phyloP scores from a whole-genome alignment of 331 rosid species.

The Erythrophleum ivorense region DNA sequence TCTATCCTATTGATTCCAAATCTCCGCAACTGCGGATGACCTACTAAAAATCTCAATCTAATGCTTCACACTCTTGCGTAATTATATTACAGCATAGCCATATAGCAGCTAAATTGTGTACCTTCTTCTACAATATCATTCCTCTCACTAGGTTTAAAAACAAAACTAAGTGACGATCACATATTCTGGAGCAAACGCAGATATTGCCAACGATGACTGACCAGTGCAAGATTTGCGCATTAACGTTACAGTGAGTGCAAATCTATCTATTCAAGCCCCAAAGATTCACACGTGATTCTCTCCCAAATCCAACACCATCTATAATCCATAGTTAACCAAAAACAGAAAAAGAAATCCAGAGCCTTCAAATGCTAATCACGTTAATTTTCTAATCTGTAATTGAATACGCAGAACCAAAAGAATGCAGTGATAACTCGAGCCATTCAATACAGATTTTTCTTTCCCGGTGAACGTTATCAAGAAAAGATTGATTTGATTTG shows the following conservation, averaged over 20 bases:
- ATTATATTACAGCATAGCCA: not conserved
- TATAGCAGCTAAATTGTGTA: not conserved
- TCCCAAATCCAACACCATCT: not conserved
- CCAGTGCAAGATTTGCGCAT: not conserved
- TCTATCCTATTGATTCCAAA: not conserved
- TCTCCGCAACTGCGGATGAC: not conserved
- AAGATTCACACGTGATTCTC: conserved; percentile 23
- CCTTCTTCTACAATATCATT: not conserved
- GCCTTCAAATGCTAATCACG: not conserved
- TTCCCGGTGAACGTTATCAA: conserved; percentile 30
- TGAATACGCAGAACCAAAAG: not conserved
- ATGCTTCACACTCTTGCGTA: not conserved
- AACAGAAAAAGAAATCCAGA: not conserved
- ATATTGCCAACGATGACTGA: not conserved
- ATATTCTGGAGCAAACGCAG: not conserved
- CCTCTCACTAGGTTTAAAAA: not conserved
- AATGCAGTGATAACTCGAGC: not conserved
- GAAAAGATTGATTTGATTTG: conserved; percentile 28
- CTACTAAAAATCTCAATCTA: not conserved
- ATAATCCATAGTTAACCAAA: not conserved
- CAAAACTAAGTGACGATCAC: not conserved
- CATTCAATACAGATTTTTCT: conserved; percentile 24
- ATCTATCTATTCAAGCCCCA: not conserved
- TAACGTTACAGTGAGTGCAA: not conserved
- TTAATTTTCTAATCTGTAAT: not conserved